A percentile compares a stretch with the other conserved stretches of the same genome.
phyloP scores from a whole-genome alignment of 1,284 basidiomycete genomes.

The Serendipita sp. region DNA sequence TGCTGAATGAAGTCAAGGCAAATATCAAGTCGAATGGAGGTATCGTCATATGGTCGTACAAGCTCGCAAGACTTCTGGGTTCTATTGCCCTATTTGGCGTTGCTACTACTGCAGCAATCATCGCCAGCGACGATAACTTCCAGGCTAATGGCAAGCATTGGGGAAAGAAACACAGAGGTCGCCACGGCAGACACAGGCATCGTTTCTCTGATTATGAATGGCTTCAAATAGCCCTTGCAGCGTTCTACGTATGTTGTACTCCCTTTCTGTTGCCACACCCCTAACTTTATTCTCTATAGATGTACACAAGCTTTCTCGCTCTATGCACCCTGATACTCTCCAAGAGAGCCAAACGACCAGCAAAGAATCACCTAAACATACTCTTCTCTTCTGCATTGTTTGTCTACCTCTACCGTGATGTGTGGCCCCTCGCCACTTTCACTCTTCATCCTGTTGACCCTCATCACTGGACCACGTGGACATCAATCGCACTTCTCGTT shows the following conservation, averaged over 20 bases:
- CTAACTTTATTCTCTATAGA: slow-evolving; percentile 11
- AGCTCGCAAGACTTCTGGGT: slow-evolving; percentile 24
- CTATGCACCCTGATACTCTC: slow-evolving; percentile 13
- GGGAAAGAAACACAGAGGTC: slow-evolving; percentile 11
- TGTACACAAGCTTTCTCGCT: slow-evolving; percentile 17
- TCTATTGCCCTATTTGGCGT: slow-evolving; percentile 26
- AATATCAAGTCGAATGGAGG: slow-evolving; percentile 18
- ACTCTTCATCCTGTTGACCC: slow-evolving; percentile 28
- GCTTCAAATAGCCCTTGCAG: slow-evolving; percentile 17
- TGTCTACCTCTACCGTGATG: slow-evolving; percentile 46
- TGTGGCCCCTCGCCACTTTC: slow-evolving; percentile 46
- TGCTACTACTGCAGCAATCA: slow-evolving; percentile 9
- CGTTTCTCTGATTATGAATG: slow-evolving; percentile 12
- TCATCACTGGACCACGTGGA: slow-evolving; percentile 27
- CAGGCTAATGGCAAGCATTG: slow-evolving; percentile 11
- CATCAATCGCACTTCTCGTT: slow-evolving; percentile 25
- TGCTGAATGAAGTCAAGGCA: not conserved
- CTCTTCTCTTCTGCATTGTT: slow-evolving; percentile 28
- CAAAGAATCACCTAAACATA: slow-evolving; percentile 22
- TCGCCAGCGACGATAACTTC: slow-evolving; percentile 1
- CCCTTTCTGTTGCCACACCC: not conserved
- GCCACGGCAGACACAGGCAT: not conserved
- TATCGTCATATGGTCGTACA: slow-evolving; percentile 22
- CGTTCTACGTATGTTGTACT: slow-evolving; percentile 15
- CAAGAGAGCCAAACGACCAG: slow-evolving; percentile 18